phyloP scores from a whole-genome alignment of 2,329 filamentous ascomycete species.

The Fusarium chlamydosporum region DNA sequence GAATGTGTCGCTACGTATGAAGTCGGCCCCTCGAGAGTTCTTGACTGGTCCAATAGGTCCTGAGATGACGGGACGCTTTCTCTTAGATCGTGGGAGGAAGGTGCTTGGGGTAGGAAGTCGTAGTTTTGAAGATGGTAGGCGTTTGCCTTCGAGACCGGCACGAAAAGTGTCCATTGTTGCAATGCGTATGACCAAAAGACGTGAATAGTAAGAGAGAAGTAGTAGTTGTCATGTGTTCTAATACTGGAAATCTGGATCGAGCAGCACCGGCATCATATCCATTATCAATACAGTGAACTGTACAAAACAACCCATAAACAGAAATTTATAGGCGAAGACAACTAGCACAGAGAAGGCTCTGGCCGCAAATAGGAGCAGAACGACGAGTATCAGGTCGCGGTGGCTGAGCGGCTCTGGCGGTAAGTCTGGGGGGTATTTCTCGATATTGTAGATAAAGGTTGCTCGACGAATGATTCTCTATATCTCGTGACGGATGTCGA shows the following conservation, averaged over 20 bases:
- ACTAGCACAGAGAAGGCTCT: background rate
- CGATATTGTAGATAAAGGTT: background rate
- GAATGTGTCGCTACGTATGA: slow-evolving; percentile 55
- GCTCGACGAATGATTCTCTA: background rate
- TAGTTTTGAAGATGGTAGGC: slow-evolving; percentile 19
- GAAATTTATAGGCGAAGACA: background rate
- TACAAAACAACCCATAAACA: background rate
- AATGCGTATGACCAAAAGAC: background rate
- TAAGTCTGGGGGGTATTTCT: too few relatives aligned
- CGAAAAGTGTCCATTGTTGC: slow-evolving; percentile 42
- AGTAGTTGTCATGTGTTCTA: background rate
- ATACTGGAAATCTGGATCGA: background rate
- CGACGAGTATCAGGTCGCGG: too few relatives aligned
- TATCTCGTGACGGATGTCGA: background rate
- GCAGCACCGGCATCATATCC: background rate
- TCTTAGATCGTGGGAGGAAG: slow-evolving; percentile 34
- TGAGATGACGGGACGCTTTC: slow-evolving; percentile 54
- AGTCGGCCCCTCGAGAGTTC: slow-evolving; percentile 55
- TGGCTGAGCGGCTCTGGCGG: too few relatives aligned
- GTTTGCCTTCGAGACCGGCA: slow-evolving; percentile 24
- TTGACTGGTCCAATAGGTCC: slow-evolving; percentile 57
- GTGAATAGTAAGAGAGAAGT: background rate
- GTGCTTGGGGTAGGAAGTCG: slow-evolving; percentile 37
- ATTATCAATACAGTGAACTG: background rate
- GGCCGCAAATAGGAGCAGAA: background rate